Evolutionary conservation across 805 yeast species (phyloP).

Genomic region (Groenewaldozyma tartarivorans): DNA sequence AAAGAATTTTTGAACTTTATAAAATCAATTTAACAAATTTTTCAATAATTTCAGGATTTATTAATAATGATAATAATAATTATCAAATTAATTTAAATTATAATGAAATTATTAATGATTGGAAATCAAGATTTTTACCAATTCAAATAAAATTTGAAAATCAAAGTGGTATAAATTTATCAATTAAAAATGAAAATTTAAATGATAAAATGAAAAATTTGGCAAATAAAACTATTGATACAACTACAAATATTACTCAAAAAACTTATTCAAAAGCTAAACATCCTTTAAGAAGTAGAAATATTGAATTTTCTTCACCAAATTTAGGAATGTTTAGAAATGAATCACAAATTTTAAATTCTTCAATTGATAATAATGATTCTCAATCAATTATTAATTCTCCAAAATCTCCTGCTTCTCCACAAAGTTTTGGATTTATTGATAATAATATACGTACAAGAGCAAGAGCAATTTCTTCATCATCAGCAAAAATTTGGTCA

Average conservation of each 20-base stretch:
- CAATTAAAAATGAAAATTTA: conserved; percentile 14
- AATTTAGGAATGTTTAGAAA: conserved; percentile 21
- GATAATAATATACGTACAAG: conserved; percentile 9
- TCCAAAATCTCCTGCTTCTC: conserved; percentile 9
- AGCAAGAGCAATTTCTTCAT: conserved; percentile 20
- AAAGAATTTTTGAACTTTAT: conserved; percentile 18
- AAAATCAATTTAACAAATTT: conserved; percentile 15
- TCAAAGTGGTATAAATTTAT: conserved; percentile 21
- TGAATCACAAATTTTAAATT: conserved; percentile 17
- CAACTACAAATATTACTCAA: conserved; percentile 13
- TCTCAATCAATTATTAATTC: conserved; percentile 1
- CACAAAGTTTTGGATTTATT: neutral
- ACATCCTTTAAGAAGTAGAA: conserved; percentile 10
- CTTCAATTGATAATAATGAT: conserved; percentile 2
- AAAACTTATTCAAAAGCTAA: conserved; percentile 11
- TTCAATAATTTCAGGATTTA: conserved; percentile 20
- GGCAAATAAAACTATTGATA: conserved; percentile 36
- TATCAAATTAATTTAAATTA: conserved; percentile 5
- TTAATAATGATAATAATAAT: conserved; percentile 4
- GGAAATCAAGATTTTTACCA: conserved; percentile 20
- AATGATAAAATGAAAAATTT: conserved; percentile 21
- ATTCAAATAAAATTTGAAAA: conserved; percentile 18
- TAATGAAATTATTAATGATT: conserved; percentile 18
- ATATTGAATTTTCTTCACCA: conserved; percentile 17
- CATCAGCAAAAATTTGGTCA: conserved; percentile 19